phyloP scores from a whole-genome alignment of 768 basidiomycete genomes.

The Glaciozyma martinii region DNA sequence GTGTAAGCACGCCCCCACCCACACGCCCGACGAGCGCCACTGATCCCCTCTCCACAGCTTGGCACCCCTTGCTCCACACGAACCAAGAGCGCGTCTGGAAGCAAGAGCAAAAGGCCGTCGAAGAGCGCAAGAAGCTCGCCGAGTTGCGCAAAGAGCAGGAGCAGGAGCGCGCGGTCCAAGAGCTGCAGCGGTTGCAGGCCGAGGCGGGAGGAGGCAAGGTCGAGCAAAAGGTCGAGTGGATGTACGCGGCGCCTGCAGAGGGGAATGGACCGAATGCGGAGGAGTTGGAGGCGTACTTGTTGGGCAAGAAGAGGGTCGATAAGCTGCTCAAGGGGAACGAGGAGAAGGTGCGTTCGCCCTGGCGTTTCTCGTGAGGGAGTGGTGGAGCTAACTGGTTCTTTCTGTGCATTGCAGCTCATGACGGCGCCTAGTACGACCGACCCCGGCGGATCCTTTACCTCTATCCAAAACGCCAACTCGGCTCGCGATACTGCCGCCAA shows the following conservation, averaged over 20 bases:
- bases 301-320: slow-evolving; percentile 96
- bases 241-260: slow-evolving; percentile 95
- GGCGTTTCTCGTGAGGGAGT: background rate
- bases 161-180: slow-evolving; percentile 92
- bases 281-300: slow-evolving; percentile 89
- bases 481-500: slow-evolving; percentile 81
- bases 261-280: slow-evolving; percentile 78
- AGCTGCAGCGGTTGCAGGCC: slow-evolving; percentile 89
- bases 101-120: slow-evolving; percentile 92
- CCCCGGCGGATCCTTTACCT: slow-evolving; percentile 22
- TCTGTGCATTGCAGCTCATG: slow-evolving; percentile 11
- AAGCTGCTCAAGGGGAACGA: slow-evolving; percentile 88
- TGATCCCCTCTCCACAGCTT: background rate
- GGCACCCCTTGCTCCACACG: background rate
- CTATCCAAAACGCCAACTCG: slow-evolving; percentile 70
- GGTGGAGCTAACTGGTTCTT: background rate
- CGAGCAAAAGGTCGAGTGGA: slow-evolving; percentile 94
- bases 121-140: slow-evolving; percentile 96
- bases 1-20: background rate
- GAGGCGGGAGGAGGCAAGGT: slow-evolving; percentile 78
- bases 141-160: slow-evolving; percentile 96
- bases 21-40: background rate
- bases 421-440: slow-evolving; percentile 1
- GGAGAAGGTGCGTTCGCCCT: slow-evolving; percentile 49
- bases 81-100: slow-evolving; percentile 96